Percentiles rank a stretch among this genome's conserved stretches.
phyloP scores from a whole-genome alignment of 441 rosid species.

The Metrosideros polymorpha region DNA sequence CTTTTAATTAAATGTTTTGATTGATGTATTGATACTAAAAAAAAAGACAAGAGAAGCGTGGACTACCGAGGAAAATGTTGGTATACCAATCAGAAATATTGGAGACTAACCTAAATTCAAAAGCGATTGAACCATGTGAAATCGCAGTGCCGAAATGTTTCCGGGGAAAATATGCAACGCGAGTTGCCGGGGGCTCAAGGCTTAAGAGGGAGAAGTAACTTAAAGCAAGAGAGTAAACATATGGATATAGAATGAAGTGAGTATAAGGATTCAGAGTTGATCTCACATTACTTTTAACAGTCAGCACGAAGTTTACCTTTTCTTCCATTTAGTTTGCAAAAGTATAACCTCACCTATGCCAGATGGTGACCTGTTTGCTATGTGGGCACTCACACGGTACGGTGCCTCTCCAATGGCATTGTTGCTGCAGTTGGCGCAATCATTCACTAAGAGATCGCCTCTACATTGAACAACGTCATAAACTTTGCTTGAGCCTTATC shows the following conservation, averaged over 20 bases:
- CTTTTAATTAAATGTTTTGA: not conserved
- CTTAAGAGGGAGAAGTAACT: not conserved
- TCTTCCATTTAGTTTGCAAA: not conserved
- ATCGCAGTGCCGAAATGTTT: fast-evolving
- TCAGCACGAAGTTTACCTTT: not conserved
- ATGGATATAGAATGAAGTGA: not conserved
- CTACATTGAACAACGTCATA: conserved; percentile 29
- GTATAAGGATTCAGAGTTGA: not conserved
- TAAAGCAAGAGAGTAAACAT: not conserved
- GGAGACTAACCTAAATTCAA: not conserved
- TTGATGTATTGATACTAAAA: not conserved
- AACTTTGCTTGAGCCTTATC: conserved; percentile 12
- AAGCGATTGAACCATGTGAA: not conserved
- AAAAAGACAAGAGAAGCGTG: not conserved
- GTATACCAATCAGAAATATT: not conserved
- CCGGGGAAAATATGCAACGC: not conserved
- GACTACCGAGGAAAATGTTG: not conserved
- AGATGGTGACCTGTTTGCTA: not conserved
- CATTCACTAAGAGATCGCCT: conserved; percentile 11
- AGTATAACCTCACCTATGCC: not conserved
- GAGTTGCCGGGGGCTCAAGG: not conserved
- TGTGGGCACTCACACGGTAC: not conserved
- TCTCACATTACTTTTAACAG: not conserved
- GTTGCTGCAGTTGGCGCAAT: conserved; percentile 19
- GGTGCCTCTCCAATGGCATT: not conserved